phyloP scores from a whole-genome alignment of 768 basidiomycete species.

The Lactifluus hygrophoroides region DNA sequence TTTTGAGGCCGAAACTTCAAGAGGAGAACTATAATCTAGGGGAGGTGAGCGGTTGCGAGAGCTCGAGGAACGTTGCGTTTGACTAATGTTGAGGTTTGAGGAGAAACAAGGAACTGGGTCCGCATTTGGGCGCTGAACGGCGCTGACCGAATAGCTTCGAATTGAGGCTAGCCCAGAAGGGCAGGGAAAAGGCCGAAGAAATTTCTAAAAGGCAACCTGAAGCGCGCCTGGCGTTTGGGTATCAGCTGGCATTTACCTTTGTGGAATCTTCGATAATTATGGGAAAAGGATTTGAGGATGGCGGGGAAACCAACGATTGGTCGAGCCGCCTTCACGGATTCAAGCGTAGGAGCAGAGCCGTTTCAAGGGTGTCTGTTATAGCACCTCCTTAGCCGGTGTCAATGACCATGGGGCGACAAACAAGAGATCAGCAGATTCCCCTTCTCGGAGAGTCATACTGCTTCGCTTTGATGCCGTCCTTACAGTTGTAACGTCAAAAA shows the following conservation, averaged over 20 bases:
- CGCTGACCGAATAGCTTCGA: conserved; percentile 16
- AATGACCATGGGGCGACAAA: conserved; percentile 20
- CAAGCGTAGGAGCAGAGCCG: conserved; percentile 20
- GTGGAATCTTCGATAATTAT: conserved; percentile 21
- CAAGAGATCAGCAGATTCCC: conserved; percentile 21
- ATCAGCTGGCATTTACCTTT: conserved; percentile 19
- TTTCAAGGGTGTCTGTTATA: conserved; percentile 21
- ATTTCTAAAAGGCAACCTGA: conserved; percentile 21
- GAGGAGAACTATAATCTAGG: neutral
- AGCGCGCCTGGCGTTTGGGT: conserved; percentile 17
- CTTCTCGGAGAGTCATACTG: conserved; percentile 14
- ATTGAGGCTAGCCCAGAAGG: conserved; percentile 22
- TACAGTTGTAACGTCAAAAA: conserved; percentile 17
- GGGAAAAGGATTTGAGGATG: conserved; percentile 19
- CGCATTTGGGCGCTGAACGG: conserved; percentile 18
- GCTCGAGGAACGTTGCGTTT: neutral
- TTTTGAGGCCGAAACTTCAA: neutral
- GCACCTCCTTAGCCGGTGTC: conserved; percentile 21
- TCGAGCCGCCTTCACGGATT: conserved; percentile 18
- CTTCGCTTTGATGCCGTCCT: conserved; percentile 20
- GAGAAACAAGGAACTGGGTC: conserved; percentile 17
- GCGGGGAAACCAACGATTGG: conserved; percentile 20
- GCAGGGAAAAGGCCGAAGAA: conserved; percentile 19
- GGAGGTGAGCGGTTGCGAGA: conserved; percentile 15
- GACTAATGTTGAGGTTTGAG: conserved; percentile 11